Conservation (phyloP, 23 red algal species). For the Gracilariopsis chorda region DNA sequence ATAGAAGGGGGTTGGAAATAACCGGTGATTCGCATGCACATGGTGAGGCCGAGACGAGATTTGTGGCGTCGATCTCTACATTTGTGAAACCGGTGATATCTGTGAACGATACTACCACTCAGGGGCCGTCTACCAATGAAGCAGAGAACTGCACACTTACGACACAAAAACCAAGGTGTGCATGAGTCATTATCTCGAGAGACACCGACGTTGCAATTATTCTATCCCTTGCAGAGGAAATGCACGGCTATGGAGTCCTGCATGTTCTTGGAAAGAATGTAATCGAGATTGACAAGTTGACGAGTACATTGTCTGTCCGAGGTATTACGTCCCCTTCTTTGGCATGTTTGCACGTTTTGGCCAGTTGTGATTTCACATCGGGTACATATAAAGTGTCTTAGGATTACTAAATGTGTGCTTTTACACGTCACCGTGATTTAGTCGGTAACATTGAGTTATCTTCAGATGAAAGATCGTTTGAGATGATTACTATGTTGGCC, state of each 20-base stretch:
- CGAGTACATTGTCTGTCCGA: neutral
- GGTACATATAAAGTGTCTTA: neutral
- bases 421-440: neutral
- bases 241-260: neutral
- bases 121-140: neutral
- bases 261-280: neutral
- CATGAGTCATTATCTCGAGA: neutral
- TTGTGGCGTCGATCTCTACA: neutral
- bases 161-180: neutral
- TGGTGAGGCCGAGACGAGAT: neutral
- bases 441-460: neutral
- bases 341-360: neutral
- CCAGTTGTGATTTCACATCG: neutral
- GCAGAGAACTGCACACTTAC: neutral
- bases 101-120: no score
- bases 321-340: neutral
- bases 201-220: conserved; percentile 13
- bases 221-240: neutral
- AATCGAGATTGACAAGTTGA: neutral
- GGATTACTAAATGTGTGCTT: neutral
- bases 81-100: neutral
- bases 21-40: neutral
- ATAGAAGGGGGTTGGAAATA: neutral
- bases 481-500: neutral
- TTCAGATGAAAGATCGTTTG: neutral